Conservation (phyloP, 768 basidiomycete genomes). For the Chalciporus chontae region DNA sequence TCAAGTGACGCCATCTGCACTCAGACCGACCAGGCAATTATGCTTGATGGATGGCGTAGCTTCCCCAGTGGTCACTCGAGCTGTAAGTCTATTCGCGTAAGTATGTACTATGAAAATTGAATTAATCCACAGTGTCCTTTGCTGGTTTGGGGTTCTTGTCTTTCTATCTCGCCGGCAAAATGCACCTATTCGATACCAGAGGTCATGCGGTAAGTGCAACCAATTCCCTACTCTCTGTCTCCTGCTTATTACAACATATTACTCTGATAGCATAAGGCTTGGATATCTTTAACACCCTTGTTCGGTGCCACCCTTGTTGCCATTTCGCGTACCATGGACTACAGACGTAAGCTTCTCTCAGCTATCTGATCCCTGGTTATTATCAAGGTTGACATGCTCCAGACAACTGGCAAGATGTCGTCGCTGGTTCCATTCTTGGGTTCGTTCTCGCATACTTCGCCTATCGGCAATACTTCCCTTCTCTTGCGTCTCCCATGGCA, state of each 20-base stretch:
- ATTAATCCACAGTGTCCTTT: conserved; percentile 65
- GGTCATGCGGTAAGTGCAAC: conserved; percentile 58
- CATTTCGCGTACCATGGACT: conserved; percentile 89
- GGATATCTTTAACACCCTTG: conserved; percentile 78
- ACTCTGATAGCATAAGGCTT: conserved; percentile 61
- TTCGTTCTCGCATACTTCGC: conserved; percentile 65
- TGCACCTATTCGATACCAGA: conserved; percentile 82
- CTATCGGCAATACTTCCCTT: conserved; percentile 83
- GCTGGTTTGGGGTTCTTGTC: conserved; percentile 88
- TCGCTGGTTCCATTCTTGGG: conserved; percentile 77
- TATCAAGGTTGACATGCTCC: conserved; percentile 1
- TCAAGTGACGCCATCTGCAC: conserved; percentile 79
- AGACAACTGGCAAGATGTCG: conserved; percentile 94
- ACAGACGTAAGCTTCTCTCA: conserved; percentile 53
- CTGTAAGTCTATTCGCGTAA: conserved; percentile 41
- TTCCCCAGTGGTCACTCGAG: conserved; percentile 93
- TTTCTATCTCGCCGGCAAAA: conserved; percentile 87
- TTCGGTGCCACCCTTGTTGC: conserved; percentile 75
- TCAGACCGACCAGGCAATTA: conserved; percentile 49
- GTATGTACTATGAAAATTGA: background rate
- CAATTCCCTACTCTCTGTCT: background rate
- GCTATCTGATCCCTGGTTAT: conserved; percentile 7
- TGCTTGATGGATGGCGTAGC: conserved; percentile 86
- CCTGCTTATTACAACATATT: background rate
- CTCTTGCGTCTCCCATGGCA: conserved; percentile 56